These are phyloP conservation scores for Cryptosporidium ubiquitum DNA, from an alignment of 169 alveolate species.

Conservation along the genomic window DNA sequence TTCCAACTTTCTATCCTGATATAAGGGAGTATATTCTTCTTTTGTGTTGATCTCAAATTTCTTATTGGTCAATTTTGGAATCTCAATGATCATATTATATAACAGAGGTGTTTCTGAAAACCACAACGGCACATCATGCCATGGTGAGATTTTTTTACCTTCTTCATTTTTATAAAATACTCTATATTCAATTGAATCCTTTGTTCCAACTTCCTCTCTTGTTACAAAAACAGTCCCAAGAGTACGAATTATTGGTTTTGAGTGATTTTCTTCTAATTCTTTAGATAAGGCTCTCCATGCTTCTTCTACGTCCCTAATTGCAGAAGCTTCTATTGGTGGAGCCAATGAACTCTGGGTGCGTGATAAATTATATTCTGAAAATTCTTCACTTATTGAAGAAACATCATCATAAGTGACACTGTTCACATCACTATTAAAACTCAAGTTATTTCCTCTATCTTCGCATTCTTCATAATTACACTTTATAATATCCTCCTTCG, in stretches of 20 bases:
- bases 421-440: conserved; percentile 12
- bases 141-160: conserved; percentile 69
- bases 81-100: conserved; percentile 81
- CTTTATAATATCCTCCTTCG: not conserved
- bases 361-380: conserved; percentile 6
- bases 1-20: conserved; percentile 80
- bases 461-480: not conserved
- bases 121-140: conserved; percentile 76
- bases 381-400: conserved; percentile 35
- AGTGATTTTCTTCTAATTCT: conserved; percentile 29
- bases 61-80: conserved; percentile 80
- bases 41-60: conserved; percentile 81
- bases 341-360: conserved; percentile 72
- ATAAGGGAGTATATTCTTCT: conserved; percentile 78
- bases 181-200: conserved; percentile 67
- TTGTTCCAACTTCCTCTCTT: conserved; percentile 57
- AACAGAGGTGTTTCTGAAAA: conserved; percentile 69
- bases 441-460: not conserved
- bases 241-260: conserved; percentile 13
- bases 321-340: conserved; percentile 71
- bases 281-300: conserved; percentile 64
- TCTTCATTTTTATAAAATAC: conserved; percentile 65
- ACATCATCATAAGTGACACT: conserved; percentile 38
- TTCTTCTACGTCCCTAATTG: conserved; percentile 58
- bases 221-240: conserved; percentile 67